phyloP scores from a whole-genome alignment of 208 protist genomes.

The Crithidia mellificae region DNA sequence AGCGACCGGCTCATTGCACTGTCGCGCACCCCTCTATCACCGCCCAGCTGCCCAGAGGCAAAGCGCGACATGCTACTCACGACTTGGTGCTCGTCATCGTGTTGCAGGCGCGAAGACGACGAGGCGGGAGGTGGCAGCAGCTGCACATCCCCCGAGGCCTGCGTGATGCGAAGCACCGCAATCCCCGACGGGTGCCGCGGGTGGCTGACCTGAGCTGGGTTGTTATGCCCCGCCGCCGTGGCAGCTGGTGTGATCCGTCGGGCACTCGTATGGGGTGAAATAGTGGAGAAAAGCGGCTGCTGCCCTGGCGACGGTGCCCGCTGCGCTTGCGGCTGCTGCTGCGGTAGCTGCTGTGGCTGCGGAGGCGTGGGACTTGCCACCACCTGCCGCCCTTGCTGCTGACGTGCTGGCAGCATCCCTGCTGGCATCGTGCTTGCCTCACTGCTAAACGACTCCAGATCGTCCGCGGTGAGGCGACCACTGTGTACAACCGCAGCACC shows the following conservation, averaged over 20 bases:
- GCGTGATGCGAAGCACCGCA: conserved; percentile 28
- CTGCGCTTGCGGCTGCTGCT: neutral
- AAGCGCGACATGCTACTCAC: neutral
- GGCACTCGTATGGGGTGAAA: conserved; percentile 10
- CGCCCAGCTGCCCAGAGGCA: conserved; percentile 2
- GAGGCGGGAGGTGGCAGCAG: conserved; percentile 2
- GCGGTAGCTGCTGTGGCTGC: neutral
- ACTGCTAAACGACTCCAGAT: conserved; percentile 9
- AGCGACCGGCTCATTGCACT: neutral
- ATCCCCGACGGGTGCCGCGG: conserved; percentile 13
- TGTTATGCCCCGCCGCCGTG: neutral
- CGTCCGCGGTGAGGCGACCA: neutral
- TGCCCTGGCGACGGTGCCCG: neutral
- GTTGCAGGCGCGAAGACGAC: neutral
- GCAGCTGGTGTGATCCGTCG: conserved; percentile 1
- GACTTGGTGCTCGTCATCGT: conserved; percentile 2
- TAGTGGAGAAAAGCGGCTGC: conserved; percentile 8
- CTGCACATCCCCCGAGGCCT: conserved; percentile 17
- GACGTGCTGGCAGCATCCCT: conserved; percentile 4
- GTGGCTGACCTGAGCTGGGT: neutral
- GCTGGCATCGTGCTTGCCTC: conserved; percentile 28
- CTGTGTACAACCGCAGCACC: too few species aligned
- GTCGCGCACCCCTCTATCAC: neutral
- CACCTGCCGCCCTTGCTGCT: neutral
- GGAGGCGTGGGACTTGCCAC: neutral